phyloP scores from a whole-genome alignment of 208 protist genomes.

The Balamuthia mandrillaris region DNA sequence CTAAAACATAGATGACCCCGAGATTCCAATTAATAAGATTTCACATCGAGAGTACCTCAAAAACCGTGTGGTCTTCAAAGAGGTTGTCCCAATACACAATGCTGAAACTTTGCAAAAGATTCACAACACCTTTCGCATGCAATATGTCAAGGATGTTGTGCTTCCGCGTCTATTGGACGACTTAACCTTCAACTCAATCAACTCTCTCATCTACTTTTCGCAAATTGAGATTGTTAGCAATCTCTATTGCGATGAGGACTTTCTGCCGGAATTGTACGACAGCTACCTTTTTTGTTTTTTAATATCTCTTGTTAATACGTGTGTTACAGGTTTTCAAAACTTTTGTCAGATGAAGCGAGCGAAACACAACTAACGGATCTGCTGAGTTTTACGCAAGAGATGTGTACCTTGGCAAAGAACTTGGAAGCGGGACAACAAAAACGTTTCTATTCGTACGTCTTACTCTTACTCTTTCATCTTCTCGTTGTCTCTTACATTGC shows the following conservation, averaged over 20 bases:
- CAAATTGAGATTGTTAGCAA: constrained; percentile 69
- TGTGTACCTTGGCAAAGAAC: constrained; percentile 63
- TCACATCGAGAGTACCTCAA: constrained; percentile 70
- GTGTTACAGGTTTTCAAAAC: too few species aligned
- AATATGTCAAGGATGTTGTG: constrained; percentile 70
- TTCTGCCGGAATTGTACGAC: constrained; percentile 51
- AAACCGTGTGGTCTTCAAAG: constrained; percentile 63
- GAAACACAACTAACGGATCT: constrained; percentile 43
- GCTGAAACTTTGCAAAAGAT: constrained; percentile 54
- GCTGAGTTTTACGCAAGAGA: constrained; percentile 65
- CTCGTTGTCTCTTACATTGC: background rate
- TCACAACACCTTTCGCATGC: constrained; percentile 72
- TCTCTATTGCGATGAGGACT: constrained; percentile 46
- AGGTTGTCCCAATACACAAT: constrained; percentile 55
- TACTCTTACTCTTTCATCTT: background rate
- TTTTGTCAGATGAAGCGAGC: too few species aligned
- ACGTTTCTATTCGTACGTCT: constrained; percentile 16
- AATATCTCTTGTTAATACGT: too few species aligned
- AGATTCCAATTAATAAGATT: constrained; percentile 41
- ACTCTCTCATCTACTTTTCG: constrained; percentile 71
- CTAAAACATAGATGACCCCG: constrained; percentile 71
- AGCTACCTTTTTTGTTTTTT: background rate
- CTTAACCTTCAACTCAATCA: constrained; percentile 66
- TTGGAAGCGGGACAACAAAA: constrained; percentile 48
- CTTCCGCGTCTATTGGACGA: constrained; percentile 72